Evolutionary conservation across 257 asterid species (phyloP).

Genomic region (Coffea eugenioides): DNA sequence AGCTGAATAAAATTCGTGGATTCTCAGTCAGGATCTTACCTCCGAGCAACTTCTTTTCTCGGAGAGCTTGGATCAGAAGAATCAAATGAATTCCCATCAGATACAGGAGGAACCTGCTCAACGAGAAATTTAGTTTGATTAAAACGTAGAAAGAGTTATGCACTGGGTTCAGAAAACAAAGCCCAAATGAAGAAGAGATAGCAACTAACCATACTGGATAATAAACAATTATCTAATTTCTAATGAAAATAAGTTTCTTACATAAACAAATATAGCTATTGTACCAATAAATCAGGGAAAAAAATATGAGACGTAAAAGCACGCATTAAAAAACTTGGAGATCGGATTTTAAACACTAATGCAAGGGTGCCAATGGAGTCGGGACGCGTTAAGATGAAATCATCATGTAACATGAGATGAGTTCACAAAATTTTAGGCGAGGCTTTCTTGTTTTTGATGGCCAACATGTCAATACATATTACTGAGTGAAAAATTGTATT

Average conservation of each 20-base stretch:
- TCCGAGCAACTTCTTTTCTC: slow-evolving; percentile 36
- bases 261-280: background rate
- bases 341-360: background rate
- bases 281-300: background rate
- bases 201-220: background rate
- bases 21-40: slow-evolving; percentile 22
- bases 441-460: background rate
- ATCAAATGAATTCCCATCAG: slow-evolving; percentile 57
- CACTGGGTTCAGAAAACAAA: background rate
- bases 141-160: background rate
- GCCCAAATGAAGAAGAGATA: slow-evolving; percentile 1
- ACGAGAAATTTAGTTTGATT: background rate
- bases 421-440: background rate
- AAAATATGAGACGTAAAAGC: background rate
- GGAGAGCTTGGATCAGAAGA: slow-evolving; percentile 53
- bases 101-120: slow-evolving; percentile 61
- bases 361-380: background rate
- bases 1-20: background rate
- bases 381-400: background rate
- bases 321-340: background rate
- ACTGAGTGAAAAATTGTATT: background rate
- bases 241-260: background rate
- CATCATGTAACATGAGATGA: background rate
- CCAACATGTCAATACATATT: background rate
- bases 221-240: background rate